Evolutionary conservation across 2,329 filamentous ascomycete species (phyloP), one percentile per base, ranked within the genome.

Genomic region (Clarireedia homoeocarpa): DNA sequence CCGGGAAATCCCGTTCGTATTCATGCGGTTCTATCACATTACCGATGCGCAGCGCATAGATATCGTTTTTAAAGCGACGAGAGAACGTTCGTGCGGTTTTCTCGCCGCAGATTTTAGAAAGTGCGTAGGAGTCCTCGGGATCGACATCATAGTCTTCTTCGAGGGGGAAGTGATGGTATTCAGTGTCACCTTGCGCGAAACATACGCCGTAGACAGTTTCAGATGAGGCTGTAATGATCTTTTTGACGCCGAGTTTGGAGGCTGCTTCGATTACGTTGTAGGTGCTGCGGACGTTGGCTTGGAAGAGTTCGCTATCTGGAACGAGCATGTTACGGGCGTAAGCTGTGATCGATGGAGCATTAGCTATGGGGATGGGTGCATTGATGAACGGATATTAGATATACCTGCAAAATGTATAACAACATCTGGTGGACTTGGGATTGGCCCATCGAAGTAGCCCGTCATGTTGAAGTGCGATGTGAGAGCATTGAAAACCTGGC

Each of bases 221-320:
- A 20, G 74, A 78, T 56, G 74, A 78, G 1, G 82, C 82, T 48
- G 9, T 76, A 63, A 85, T 74, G 62, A 85, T 78, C 63, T 85
- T 85, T 61, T 75, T 76, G 6, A 85, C 78, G 12, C 80, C 80
- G 0, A 85, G 71, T 59, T 83, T 83, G 64, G 75, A 82, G 0
- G 81, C 81, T 26, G 81, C 80, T 68, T 85, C 82, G 59, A 85
- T 76, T 24, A 85, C 75, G 62, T 85, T 85, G 69, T 84, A 84
- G 0, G 78, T 81, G 9, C 75, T 73, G 0, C 73, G 71, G 0
- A 78, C 74, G 62, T 85, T 86, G 26, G 71, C 75, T 17, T 72
- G 72, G 68, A 82, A 85, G 51, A 74, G 78, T 63, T 83, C 79
- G 51, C 78, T 80, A 64, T 85, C 82, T 0, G 81, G 80, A 0